These are phyloP conservation scores for Urostyla sp. DNA, from an alignment of 73 alveolate species.

Conservation along the genomic window DNA sequence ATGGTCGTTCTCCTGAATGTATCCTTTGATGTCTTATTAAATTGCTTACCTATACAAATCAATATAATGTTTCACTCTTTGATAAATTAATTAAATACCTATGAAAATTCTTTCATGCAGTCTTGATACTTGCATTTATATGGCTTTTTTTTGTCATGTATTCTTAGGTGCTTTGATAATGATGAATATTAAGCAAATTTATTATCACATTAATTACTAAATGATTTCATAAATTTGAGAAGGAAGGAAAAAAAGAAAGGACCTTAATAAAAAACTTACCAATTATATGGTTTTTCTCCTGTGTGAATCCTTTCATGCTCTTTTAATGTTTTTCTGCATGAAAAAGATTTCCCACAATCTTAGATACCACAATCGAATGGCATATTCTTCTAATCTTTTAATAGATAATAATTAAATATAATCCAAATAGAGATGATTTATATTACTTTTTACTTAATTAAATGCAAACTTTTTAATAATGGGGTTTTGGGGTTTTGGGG, in stretches of 20 bases:
- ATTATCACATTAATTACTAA: constrained; percentile 19
- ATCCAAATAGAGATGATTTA: background rate
- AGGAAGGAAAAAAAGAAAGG: background rate
- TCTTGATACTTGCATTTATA: constrained; percentile 40
- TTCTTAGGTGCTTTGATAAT: constrained; percentile 63
- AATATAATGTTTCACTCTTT: background rate
- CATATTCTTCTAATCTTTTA: background rate
- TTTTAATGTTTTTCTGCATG: constrained; percentile 86
- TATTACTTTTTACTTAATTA: background rate
- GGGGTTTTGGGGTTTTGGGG: constrained; percentile 5
- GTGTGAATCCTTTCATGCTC: constrained; percentile 92
- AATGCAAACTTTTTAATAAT: background rate
- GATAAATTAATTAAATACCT: constrained; percentile 16
- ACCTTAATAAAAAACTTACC: too few relatives aligned
- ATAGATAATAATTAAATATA: background rate
- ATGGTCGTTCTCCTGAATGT: constrained; percentile 83
- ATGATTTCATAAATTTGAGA: background rate
- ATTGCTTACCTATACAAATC: background rate
- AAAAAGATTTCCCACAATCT: constrained; percentile 85
- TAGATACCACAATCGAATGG: constrained; percentile 73
- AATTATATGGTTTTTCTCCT: constrained; percentile 91
- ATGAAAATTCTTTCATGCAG: constrained; percentile 45
- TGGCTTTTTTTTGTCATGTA: constrained; percentile 68
- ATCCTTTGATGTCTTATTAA: constrained; percentile 28
- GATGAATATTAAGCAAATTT: constrained; percentile 56